These are phyloP conservation scores for Abortiporus biennis DNA, from an alignment of 1,284 basidiomycete species.

Conservation along the genomic window DNA sequence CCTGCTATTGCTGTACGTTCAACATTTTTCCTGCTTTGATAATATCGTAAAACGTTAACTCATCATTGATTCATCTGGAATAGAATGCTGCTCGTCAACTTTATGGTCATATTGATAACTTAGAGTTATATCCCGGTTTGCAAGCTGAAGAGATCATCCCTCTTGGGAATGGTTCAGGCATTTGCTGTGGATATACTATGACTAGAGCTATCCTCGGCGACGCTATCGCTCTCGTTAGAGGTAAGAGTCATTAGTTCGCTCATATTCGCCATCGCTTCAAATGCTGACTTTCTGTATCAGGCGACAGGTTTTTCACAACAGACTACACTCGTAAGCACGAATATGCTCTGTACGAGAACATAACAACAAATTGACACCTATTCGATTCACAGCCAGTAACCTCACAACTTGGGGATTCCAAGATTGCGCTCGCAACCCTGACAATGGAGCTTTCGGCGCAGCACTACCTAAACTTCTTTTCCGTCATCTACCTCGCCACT, in stretches of 20 bases:
- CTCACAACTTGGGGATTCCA: slow-evolving; percentile 75
- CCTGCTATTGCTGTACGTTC: slow-evolving; percentile 49
- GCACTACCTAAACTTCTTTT: slow-evolving; percentile 69
- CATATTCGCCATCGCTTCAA: too few relatives aligned
- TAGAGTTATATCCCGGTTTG: slow-evolving; percentile 71
- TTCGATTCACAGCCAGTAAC: slow-evolving; percentile 58
- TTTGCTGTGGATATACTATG: slow-evolving; percentile 86
- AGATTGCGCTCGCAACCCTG: slow-evolving; percentile 56
- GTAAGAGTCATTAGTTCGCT: too few relatives aligned
- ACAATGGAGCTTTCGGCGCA: slow-evolving; percentile 69
- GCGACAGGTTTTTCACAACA: slow-evolving; percentile 15
- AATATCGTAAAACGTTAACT: neutral
- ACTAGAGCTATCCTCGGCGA: slow-evolving; percentile 81
- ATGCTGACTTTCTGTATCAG: too few relatives aligned
- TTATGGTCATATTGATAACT: slow-evolving; percentile 70
- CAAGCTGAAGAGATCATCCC: slow-evolving; percentile 62
- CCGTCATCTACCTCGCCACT: slow-evolving; percentile 68
- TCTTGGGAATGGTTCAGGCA: slow-evolving; percentile 64
- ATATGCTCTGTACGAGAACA: too few relatives aligned
- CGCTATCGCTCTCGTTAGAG: slow-evolving; percentile 65
- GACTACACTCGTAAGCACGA: slow-evolving; percentile 35
- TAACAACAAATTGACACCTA: too few relatives aligned
- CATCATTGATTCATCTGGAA: neutral
- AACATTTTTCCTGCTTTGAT: neutral
- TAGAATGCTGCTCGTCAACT: slow-evolving; percentile 61